Percentiles rank a stretch among this genome's conserved stretches.
phyloP scores from a whole-genome alignment of 768 basidiomycete genomes.

The Tylopilus intermedius region DNA sequence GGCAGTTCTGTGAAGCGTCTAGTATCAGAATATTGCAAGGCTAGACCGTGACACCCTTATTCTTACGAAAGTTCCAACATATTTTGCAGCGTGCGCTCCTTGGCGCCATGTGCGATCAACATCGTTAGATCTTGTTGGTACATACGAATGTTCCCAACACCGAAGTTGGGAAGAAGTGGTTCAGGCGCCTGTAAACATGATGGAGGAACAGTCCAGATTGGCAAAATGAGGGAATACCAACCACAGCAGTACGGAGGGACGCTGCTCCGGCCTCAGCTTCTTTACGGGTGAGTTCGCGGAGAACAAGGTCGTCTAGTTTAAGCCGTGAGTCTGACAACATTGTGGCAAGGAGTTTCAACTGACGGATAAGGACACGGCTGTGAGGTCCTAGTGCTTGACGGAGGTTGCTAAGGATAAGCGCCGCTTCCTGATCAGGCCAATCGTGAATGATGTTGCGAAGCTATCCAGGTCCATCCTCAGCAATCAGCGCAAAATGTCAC shows the following conservation, averaged over 20 bases:
- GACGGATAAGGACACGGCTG: slow-evolving; percentile 32
- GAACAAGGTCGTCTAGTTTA: slow-evolving; percentile 22
- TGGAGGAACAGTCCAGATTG: neutral
- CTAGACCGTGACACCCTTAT: neutral
- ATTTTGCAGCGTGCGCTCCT: slow-evolving; percentile 30
- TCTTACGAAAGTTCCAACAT: slow-evolving; percentile 28
- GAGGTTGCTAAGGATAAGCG: slow-evolving; percentile 27
- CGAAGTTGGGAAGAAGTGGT: slow-evolving; percentile 32
- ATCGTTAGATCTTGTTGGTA: slow-evolving; percentile 31
- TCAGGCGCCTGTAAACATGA: slow-evolving; percentile 27
- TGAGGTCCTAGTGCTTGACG: slow-evolving; percentile 27
- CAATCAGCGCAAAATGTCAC: neutral
- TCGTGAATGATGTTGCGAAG: slow-evolving; percentile 28
- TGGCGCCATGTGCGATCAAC: slow-evolving; percentile 28
- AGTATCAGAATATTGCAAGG: slow-evolving; percentile 4
- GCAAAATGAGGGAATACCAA: slow-evolving; percentile 4
- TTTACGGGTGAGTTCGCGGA: slow-evolving; percentile 14
- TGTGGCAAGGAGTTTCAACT: slow-evolving; percentile 1
- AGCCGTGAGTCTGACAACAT: neutral
- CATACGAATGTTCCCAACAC: slow-evolving; percentile 25
- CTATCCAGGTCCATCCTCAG: neutral
- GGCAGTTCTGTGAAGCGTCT: slow-evolving; percentile 8
- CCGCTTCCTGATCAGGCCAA: slow-evolving; percentile 30
- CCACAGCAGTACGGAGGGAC: slow-evolving; percentile 11
- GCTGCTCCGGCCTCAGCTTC: slow-evolving; percentile 11